Conservation (phyloP, 768 basidiomycete genomes). For the Boletus sp. region DNA sequence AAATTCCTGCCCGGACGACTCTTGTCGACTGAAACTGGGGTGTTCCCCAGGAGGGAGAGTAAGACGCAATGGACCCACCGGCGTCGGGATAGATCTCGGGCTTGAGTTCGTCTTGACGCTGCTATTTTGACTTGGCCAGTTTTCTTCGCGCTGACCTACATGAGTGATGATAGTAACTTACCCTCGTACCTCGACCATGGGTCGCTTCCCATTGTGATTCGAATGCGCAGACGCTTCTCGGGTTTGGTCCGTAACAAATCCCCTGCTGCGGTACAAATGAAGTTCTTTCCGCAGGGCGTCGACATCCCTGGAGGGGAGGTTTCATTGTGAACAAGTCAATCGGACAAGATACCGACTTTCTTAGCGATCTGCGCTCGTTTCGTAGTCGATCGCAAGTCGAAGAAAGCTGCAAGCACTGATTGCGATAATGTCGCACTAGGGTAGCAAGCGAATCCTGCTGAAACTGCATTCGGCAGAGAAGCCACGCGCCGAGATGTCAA, state of each 20-base stretch:
- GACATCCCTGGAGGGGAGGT: slow-evolving; percentile 39
- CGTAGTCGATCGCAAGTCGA: slow-evolving; percentile 32
- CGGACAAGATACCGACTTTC: slow-evolving; percentile 41
- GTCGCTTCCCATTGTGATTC: slow-evolving; percentile 67
- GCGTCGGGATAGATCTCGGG: slow-evolving; percentile 54
- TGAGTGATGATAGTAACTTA: slow-evolving; percentile 24
- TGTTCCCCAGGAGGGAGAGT: slow-evolving; percentile 64
- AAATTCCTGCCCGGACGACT: slow-evolving; percentile 14
- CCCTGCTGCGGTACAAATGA: slow-evolving; percentile 40
- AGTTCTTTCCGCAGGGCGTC: slow-evolving; percentile 50
- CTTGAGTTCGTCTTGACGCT: slow-evolving; percentile 48
- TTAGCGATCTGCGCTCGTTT: slow-evolving; percentile 44
- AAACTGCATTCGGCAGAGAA: slow-evolving; percentile 45
- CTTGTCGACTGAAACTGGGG: slow-evolving; percentile 31
- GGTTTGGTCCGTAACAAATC: slow-evolving; percentile 24
- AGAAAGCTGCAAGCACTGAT: slow-evolving; percentile 47
- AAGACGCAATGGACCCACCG: slow-evolving; percentile 59
- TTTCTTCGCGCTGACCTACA: neutral
- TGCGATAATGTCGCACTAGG: slow-evolving; percentile 62
- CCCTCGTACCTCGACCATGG: slow-evolving; percentile 45
- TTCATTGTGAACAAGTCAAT: slow-evolving; percentile 5
- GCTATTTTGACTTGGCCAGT: slow-evolving; percentile 15
- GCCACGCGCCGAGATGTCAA: neutral
- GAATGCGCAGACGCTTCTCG: slow-evolving; percentile 35
- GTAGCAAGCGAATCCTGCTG: slow-evolving; percentile 74